Evolutionary conservation across 352 stramenopile genomes (phyloP), one percentile per base, ranked within the genome.

Genomic region (Phytopythium cucurbitacearum): DNA sequence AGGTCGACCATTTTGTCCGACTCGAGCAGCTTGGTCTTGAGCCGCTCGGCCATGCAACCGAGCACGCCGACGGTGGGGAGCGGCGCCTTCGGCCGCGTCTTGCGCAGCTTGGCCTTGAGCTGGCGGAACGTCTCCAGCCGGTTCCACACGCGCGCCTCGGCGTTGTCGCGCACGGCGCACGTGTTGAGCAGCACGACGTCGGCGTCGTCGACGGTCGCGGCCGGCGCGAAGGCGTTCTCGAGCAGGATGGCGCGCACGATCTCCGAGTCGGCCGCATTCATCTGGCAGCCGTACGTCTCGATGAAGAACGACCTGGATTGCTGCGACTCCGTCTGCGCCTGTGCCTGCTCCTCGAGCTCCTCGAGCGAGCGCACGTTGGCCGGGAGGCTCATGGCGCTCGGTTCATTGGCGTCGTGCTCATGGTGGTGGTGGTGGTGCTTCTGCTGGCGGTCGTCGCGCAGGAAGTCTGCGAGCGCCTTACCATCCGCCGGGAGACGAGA

Each of bases 11-110:
- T 96, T 56, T 97, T 97, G 65, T 96, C 83, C 16, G 77, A 81
- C 52, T 97, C 84, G 21, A 99, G 90, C 65, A 99, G 79, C 54
- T 98, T 80, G 36, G 84, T 89, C 80, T 99, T 98, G 44, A 99
- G 76, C 5, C 97, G 82, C 80, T 99, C 96, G n/a, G 98, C 97
- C 98, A 99, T 99, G 76, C 98, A 99, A 32, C 98, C 98, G 13
- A 99, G 76, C 36, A 99, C 93, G 37, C 97, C 97, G 34, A 99
- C 89, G 4, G 79, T 92, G 39, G 79, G 77, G 40, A 86, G 68
- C 34, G 64, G 65, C 67, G 82, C 56, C 38, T 62, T 64, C 60
- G 67, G 57, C 0, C 55, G 64, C n/a, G 71, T 49, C 57, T 92
- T 93, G 56, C 80, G 59, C 41, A 78, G 56, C 60, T 95, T 93